These are phyloP conservation scores for Penicillium odoratum DNA, from an alignment of 495 filamentous ascomycete genomes.

Conservation along the genomic window DNA sequence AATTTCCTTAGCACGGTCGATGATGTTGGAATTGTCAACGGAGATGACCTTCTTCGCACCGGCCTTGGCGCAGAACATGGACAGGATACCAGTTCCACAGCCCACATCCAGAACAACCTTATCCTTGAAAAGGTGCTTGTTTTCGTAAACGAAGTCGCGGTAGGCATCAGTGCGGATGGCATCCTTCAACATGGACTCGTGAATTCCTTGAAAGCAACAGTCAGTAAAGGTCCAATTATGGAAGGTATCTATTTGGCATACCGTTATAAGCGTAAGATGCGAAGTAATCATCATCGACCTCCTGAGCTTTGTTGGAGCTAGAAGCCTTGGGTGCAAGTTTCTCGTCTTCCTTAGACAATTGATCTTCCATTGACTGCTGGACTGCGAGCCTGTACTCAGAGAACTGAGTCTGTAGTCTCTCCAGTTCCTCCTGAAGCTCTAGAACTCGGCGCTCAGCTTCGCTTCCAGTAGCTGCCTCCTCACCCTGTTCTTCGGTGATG, in stretches of 20 bases:
- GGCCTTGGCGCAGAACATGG: constrained; percentile 90
- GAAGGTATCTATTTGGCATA: constrained; percentile 26
- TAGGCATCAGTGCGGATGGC: constrained; percentile 66
- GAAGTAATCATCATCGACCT: constrained; percentile 68
- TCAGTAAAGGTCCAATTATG: background rate
- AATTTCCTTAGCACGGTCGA: constrained; percentile 82
- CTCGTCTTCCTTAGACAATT: constrained; percentile 56
- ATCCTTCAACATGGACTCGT: constrained; percentile 90
- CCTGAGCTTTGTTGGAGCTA: constrained; percentile 27
- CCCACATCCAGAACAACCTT: constrained; percentile 92
- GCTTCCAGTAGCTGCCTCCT: constrained; percentile 22
- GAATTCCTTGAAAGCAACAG: constrained; percentile 59
- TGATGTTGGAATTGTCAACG: constrained; percentile 92
- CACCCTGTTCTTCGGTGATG: constrained; percentile 46
- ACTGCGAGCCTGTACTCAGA: constrained; percentile 70
- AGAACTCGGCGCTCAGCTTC: constrained; percentile 57
- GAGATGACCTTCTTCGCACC: constrained; percentile 89
- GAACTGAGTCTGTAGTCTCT: constrained; percentile 65
- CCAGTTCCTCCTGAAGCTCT: constrained; percentile 69
- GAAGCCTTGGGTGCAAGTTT: constrained; percentile 27
- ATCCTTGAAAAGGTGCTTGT: constrained; percentile 87
- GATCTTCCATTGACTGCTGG: constrained; percentile 66
- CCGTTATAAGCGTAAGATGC: constrained; percentile 77
- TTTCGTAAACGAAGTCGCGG: constrained; percentile 71
- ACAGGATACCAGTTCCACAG: constrained; percentile 89